Base-by-base conservation (phyloP, 495 filamentous ascomycete genomes). In the Symbiotaphrina buchneri region DNA sequence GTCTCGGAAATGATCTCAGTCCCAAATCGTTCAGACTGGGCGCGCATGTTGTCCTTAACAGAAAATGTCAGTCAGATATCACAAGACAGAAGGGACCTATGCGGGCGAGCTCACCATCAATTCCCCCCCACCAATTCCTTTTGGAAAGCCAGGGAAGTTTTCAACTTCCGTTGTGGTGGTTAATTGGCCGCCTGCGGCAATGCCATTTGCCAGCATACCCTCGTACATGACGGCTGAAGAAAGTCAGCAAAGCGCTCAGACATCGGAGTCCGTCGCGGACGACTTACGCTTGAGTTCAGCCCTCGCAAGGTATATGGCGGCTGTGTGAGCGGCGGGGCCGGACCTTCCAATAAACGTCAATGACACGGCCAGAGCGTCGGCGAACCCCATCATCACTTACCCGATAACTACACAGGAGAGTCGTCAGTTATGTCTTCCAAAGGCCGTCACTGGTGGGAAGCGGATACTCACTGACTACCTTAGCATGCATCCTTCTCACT, bases 81-180 rank as follows among this genome's bases (percentile, higher is more conserved):
- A 0, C 18, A 8, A 21, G n/a, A 36, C 10, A 23, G 8, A 14
- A 25, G 8, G 20, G 14, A 35, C 11, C 15, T 4, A n/a, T 1
- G 26, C 10, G 17, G 14, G 18, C 14, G 13, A 19, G 38, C 54
- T 20, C 40, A 70, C 68, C 87, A 97, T 97, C 35, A 97, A 57
- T 47, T 77, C 70, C 28, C 60, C 43, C 23, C 87, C 87, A 48
- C 78, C 74, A 45, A 95, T 79, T 35, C 77, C 81, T 30, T 74
- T 63, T 36, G 76, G 77, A 59, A 93, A 97, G 21, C 87, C 87
- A 31, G 87, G 87, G 56, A 71, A 97, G 58, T 97, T 97, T 62
- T 97, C 87, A 33, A 97, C 71, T 37, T 97, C 87, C 44, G 91
- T 94, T 35, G 87, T 97, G 22, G 87, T 97, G 16, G 87, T 97